Evolutionary conservation across 2,329 filamentous ascomycete species (phyloP), one percentile per base, ranked within the genome.

Genomic region (Pseudogymnoascus sp.): DNA sequence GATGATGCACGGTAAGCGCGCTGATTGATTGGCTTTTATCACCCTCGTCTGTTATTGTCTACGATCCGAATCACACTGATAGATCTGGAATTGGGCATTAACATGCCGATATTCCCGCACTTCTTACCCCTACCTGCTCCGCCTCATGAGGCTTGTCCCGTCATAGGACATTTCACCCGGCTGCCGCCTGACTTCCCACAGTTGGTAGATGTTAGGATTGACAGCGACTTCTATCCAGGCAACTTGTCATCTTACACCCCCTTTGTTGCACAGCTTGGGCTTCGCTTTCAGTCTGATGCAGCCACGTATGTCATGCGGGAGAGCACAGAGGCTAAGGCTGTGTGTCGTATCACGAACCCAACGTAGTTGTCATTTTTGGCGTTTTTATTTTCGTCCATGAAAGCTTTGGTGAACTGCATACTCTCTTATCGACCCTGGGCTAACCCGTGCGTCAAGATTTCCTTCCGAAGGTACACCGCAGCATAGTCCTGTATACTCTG

Each of bases 1-100:
- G 72, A 74, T 70, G 72, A 74, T 73, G 70, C 70, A 64, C 69
- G 71, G 73, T 74, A 64, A 70, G 72, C 33, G 38, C 37, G 14
- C 25, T 18, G 18, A 38, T 28, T 53, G 44, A 53, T 56, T 56
- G 50, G 50, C 28, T 56, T 56, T 56, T 56, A 56, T 56, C 50
- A 56, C 16, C 50, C 50, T 56, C 50, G 10, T 33, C 33, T 56
- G 47, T n/a, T 56, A 56, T 16, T 33, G n/a, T 56, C 50, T 33
- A 33, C 50, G 33, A 56, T 56, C 50, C 50, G 50, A 56, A 56
- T 33, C 50, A 56, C 28, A 56, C 25, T 33, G 4, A 56, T 56
- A 33, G 50, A 56, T 56, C 28, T 56, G 10, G 50, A 16, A 56
- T 56, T 56, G 50, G 50, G 50, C 50, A 56, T 33, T 33, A 56